A percentile compares a stretch with the other conserved stretches of the same genome.
phyloP scores from a whole-genome alignment of 78 protist species.

The Dictyostelium brefeldianum region DNA sequence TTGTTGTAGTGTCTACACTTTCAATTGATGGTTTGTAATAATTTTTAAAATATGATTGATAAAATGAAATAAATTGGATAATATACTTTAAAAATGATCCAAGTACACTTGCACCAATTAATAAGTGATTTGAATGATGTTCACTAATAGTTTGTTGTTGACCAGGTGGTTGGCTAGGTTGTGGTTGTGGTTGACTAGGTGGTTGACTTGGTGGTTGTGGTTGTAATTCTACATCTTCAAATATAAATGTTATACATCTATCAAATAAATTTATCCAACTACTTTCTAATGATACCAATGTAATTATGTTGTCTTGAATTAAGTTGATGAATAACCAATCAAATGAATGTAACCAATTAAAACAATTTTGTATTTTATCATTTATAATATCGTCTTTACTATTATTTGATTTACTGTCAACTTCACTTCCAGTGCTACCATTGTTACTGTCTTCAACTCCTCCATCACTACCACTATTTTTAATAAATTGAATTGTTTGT shows the following conservation, averaged over 20 bases:
- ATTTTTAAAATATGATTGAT: slow-evolving; percentile 49
- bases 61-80: slow-evolving; percentile 34
- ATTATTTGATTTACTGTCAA: no score
- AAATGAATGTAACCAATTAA: slow-evolving; percentile 57
- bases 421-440: no score
- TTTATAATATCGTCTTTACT: not conserved
- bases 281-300: slow-evolving; percentile 31
- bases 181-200: not conserved
- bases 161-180: not conserved
- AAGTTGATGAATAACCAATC: slow-evolving; percentile 37
- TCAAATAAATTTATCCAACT: slow-evolving; percentile 59
- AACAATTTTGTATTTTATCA: slow-evolving; percentile 8
- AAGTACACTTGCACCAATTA: slow-evolving; percentile 4
- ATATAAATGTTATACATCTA: slow-evolving; percentile 49
- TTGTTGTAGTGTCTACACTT: not conserved
- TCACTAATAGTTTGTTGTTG: not conserved
- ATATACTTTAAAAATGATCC: slow-evolving; percentile 36
- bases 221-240: slow-evolving; percentile 5
- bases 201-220: not conserved
- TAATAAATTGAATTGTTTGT: slow-evolving; percentile 21
- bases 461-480: not conserved
- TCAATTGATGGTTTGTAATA: not conserved
- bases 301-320: slow-evolving; percentile 30
- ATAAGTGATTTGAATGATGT: not conserved
- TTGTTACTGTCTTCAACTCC: not conserved